These are phyloP conservation scores for Auricularia auricula-judae DNA, from an alignment of 768 basidiomycete genomes.

Conservation along the genomic window DNA sequence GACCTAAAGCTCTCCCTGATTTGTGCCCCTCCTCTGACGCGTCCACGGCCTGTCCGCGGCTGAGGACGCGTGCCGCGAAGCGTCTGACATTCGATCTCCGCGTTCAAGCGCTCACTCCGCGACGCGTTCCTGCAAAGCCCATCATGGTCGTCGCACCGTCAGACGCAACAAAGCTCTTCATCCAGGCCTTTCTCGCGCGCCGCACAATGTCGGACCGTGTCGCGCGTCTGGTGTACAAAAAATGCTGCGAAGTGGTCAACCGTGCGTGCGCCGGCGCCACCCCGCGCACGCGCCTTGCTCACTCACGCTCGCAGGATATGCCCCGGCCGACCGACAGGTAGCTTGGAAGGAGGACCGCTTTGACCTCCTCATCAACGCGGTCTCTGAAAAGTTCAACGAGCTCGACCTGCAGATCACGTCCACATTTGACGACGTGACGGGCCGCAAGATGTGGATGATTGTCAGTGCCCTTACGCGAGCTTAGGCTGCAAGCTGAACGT, in stretches of 20 bases:
- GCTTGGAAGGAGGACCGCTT: conserved; percentile 31
- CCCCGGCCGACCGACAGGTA: background rate
- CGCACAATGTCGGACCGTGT: conserved; percentile 54
- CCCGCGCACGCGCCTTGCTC: background rate
- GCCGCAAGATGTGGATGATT: conserved; percentile 41
- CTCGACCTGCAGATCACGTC: conserved; percentile 65
- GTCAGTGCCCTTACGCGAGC: background rate
- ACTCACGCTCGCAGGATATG: background rate
- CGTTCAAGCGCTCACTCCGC: no score
- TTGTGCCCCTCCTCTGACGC: no score
- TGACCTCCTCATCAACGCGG: conserved; percentile 43
- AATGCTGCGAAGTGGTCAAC: conserved; percentile 56
- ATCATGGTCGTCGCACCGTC: background rate
- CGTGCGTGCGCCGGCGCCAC: conserved; percentile 29
- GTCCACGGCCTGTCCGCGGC: no score
- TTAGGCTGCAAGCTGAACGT: background rate
- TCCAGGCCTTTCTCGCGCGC: conserved; percentile 69
- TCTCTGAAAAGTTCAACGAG: conserved; percentile 55
- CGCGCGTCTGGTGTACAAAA: conserved; percentile 54
- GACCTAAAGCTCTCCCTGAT: no score
- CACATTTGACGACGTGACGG: conserved; percentile 51
- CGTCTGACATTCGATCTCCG: no score
- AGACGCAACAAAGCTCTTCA: conserved; percentile 35
- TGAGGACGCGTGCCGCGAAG: no score
- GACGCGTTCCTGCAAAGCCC: background rate